Conservation (phyloP, 176 grass and related monocot genomes). For the Hordeum marinum region DNA sequence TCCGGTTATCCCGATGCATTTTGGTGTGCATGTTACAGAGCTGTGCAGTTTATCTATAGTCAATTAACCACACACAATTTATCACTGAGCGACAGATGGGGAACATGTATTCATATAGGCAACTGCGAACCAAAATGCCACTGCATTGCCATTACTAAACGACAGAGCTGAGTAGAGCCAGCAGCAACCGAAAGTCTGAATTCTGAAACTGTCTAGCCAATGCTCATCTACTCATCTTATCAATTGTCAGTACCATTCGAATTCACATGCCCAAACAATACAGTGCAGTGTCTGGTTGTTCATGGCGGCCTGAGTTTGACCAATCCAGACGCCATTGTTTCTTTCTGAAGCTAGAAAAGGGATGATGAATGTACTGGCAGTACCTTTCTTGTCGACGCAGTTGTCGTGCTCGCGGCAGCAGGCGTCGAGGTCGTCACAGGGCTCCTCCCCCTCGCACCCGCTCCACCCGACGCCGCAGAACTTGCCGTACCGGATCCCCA, state of each 20-base stretch:
- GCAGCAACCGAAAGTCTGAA: too few species aligned
- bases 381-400: conserved; percentile 92
- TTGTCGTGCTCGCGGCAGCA: conserved; percentile 83
- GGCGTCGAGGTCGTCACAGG: conserved; percentile 91
- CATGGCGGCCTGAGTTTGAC: too few species aligned
- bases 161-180: too few species aligned
- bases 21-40: background rate
- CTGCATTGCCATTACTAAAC: too few species aligned
- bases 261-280: too few species aligned
- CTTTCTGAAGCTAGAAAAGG: background rate
- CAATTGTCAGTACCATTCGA: too few species aligned
- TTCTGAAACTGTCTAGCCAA: too few species aligned
- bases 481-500: conserved; percentile 88
- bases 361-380: background rate
- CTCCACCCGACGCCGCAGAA: conserved; percentile 86
- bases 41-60: background rate
- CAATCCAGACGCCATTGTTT: too few species aligned
- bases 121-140: background rate
- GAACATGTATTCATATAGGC: background rate
- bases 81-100: background rate
- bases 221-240: too few species aligned
- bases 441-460: conserved; percentile 82
- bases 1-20: too few species aligned
- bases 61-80: background rate
- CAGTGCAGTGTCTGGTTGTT: too few species aligned